Base-by-base conservation (phyloP, 192 early-diverging fungal species). In the Dispira parvispora region DNA sequence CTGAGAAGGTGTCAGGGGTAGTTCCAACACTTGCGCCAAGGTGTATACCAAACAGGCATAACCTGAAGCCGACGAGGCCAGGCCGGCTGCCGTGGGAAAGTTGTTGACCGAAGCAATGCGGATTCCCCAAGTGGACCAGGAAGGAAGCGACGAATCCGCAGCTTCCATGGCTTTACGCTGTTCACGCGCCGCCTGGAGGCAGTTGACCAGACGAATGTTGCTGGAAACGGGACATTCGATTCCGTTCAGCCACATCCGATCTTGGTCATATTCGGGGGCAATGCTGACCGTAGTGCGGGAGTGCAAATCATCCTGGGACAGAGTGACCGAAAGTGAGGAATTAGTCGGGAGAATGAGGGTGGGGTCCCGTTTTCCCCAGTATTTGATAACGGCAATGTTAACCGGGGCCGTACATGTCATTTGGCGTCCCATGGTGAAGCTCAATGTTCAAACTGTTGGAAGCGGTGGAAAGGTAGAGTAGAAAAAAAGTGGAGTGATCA, bases 311-410 rank as follows among this genome's bases (percentile, higher is more conserved):
- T 98, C 94, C 73, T 96, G 92, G 32, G 88, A 91, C 18, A 99
- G 86, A 11, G 96, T 99, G 46, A 93, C 84, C 12, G 92, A 96
- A 44, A 99, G 86, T 26, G 94, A 98, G 27, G 88, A 89, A 80
- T 99, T 99, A 56, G 92, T 99, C 11, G 96, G 96, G 45, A 99
- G 81, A 67, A 94, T 89, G 56, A 98, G 79, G 43, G 76, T 69
- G 44, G 84, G 82, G 68, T 94, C 86, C 52, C 94, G 84, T 80
- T 99, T 99, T 63, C 94, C 96, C 96, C 94, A 96, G 76, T 96
- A 96, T 82, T 96, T 96, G 76, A 99, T 86, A 45, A 96, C 94
- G 45, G 96, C 96, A 73, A 99, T 99, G 77, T 99, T 99, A 67
- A 99, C 95, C 55, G 96, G 96, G 8, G 93, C 89, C 16, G 90